Evolutionary conservation across 768 basidiomycete species (phyloP), one percentile per base, ranked within the genome.

Genomic region (Russula abietina): DNA sequence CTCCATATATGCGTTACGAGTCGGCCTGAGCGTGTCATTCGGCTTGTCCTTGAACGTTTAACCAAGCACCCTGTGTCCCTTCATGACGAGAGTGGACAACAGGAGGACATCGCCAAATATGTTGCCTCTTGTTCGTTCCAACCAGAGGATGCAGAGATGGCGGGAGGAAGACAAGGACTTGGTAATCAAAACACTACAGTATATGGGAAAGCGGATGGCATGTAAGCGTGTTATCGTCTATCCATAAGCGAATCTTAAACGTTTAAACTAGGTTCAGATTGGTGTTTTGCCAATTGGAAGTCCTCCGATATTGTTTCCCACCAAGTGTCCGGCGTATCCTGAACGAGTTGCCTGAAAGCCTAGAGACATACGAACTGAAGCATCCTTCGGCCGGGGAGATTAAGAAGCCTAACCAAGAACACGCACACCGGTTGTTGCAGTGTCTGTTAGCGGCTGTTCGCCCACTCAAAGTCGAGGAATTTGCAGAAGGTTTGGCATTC

Each of bases 1-100:
- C 46, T 61, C 6, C 60, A 22, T 32, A 56, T 61, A 41, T 61
- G 60, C 4, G 60, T 51, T 28, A 61, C 60, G 3, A 56, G 60
- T 22, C 60, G 60, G 17, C 60, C 60, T 12, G 60, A 55, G 26
- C n/a, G 22, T 16, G 54, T 56, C n/a, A 61, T 61, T n/a, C 41
- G 43, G 8, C 28, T 11, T 24, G 38, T 43, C 12, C 55, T 61
- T 14, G 54, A 32, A 11, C 28, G 30, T 12, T 41, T 61, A 7
- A 39, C 48, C 17, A 9, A 16, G 10, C 19, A 16, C 6, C 14
- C 53, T 19, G 26, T 61, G 14, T 55, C 55, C 2, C 55, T 61
- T 48, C 54, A 61, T 7, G 36, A 50, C 4, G 26, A 61, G 8
- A 30, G 10, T 9, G 60, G 60, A 43, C 60, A 61, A 43, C 24